Conservation (phyloP, 2,329 filamentous ascomycete genomes). For the Nannizziopsis arthrosporioides region DNA sequence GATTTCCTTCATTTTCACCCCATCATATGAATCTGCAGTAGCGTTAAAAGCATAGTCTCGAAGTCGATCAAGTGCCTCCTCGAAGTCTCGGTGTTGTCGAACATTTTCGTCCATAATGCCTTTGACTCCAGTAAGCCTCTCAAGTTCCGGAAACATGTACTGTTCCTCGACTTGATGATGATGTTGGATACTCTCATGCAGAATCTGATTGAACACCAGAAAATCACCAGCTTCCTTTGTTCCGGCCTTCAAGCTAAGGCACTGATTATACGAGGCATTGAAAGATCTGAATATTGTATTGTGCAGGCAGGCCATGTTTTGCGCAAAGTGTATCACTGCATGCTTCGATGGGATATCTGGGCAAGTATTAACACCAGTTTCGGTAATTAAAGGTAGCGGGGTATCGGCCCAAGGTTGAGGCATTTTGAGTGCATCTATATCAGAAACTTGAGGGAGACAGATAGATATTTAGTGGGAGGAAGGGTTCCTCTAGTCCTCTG, state of each 20-base stretch:
- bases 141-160: slow-evolving; percentile 24
- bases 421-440: background rate
- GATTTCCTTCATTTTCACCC: slow-evolving; percentile 16
- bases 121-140: slow-evolving; percentile 19
- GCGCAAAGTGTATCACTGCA: slow-evolving; percentile 5
- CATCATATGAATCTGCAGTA: slow-evolving; percentile 16
- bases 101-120: slow-evolving; percentile 25
- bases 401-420: slow-evolving; percentile 12
- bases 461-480: background rate
- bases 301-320: slow-evolving; percentile 27
- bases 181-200: slow-evolving; percentile 23
- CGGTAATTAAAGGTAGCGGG: slow-evolving; percentile 9
- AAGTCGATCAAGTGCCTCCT: slow-evolving; percentile 17
- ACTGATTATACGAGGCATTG: slow-evolving; percentile 32
- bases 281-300: slow-evolving; percentile 32
- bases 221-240: slow-evolving; percentile 21
- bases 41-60: slow-evolving; percentile 17
- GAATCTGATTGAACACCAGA: slow-evolving; percentile 23
- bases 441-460: background rate
- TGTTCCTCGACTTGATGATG: slow-evolving; percentile 27
- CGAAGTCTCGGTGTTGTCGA: slow-evolving; percentile 23
- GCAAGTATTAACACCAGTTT: slow-evolving; percentile 9
- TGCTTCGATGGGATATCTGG: slow-evolving; percentile 11
- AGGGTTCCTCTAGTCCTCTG: no score
- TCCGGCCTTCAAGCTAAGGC: slow-evolving; percentile 20